These are phyloP conservation scores for Kluyveromyces siamensis DNA, from an alignment of 805 yeast genomes.

Conservation along the genomic window DNA sequence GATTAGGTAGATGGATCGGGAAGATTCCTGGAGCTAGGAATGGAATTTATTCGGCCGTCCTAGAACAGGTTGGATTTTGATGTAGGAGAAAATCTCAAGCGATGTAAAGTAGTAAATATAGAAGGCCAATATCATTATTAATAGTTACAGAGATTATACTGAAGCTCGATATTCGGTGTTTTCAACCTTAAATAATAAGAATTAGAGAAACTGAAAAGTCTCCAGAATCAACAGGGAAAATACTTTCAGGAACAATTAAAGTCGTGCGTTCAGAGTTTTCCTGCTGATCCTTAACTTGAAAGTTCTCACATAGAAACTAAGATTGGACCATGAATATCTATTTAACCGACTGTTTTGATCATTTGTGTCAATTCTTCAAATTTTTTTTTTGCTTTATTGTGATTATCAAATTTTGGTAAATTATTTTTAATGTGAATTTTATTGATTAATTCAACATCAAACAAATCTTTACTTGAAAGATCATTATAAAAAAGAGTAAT, in stretches of 20 bases:
- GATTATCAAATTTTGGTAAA: not conserved
- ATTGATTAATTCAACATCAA: no score
- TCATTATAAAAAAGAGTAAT: not conserved
- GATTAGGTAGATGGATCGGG: slow-evolving; percentile 78
- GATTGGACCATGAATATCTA: not conserved
- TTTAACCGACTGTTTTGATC: no score
- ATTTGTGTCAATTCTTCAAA: no score
- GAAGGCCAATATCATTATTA: not conserved
- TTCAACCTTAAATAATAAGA: slow-evolving; percentile 1
- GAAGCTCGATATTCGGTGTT: not conserved
- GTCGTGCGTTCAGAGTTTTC: not conserved
- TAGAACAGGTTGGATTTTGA: slow-evolving; percentile 31
- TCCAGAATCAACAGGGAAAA: not conserved
- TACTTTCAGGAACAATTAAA: not conserved
- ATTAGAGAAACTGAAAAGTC: not conserved
- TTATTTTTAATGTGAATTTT: no score
- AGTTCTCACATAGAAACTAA: not conserved
- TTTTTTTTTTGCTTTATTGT: no score
- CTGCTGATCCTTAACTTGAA: not conserved
- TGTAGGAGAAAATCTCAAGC: slow-evolving; percentile 3
- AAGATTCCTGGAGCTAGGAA: slow-evolving; percentile 60
- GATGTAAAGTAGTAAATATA: slow-evolving; percentile 1
- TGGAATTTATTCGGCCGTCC: slow-evolving; percentile 51
- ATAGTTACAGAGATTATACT: not conserved
- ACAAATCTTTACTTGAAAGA: not conserved